These are phyloP conservation scores for Scleromitrula shiraiana DNA, from an alignment of 2,329 filamentous ascomycete genomes.

Conservation along the genomic window DNA sequence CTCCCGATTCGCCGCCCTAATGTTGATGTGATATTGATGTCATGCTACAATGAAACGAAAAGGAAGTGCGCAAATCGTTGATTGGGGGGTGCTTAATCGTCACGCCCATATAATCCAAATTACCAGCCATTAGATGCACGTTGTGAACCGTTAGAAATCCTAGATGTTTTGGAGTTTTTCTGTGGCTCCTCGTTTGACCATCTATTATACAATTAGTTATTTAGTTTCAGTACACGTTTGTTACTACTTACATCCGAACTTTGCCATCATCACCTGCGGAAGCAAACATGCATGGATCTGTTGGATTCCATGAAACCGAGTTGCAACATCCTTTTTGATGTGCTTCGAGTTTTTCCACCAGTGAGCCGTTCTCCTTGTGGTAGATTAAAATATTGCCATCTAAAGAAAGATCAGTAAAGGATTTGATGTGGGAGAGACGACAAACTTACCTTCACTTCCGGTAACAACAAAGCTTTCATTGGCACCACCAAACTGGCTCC, in stretches of 20 bases:
- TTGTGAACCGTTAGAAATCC: slow-evolving; percentile 16
- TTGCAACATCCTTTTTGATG: slow-evolving; percentile 75
- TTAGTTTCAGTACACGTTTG: not conserved
- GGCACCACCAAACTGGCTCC: slow-evolving; percentile 79
- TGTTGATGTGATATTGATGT: slow-evolving; percentile 4
- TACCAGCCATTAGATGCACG: slow-evolving; percentile 18
- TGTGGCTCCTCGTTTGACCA: slow-evolving; percentile 21
- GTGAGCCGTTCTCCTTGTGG: slow-evolving; percentile 73
- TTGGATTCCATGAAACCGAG: slow-evolving; percentile 81
- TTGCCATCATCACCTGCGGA: slow-evolving; percentile 82
- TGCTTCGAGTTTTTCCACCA: slow-evolving; percentile 68
- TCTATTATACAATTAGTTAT: slow-evolving; percentile 11
- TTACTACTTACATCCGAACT: slow-evolving; percentile 70
- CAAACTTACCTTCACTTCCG: slow-evolving; percentile 76
- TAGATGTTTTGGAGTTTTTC: slow-evolving; percentile 8
- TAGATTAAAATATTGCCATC: slow-evolving; percentile 74
- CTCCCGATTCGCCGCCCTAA: slow-evolving; percentile 10
- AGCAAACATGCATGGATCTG: slow-evolving; percentile 74
- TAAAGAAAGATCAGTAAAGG: no score
- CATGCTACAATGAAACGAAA: slow-evolving; percentile 8
- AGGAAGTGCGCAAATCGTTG: not conserved
- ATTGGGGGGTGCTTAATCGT: slow-evolving; percentile 2
- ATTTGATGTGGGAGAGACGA: no score
- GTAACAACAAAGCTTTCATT: slow-evolving; percentile 87
- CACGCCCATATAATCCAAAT: slow-evolving; percentile 2